These are phyloP conservation scores for Pichia sp. DNA, from an alignment of 1,139 yeast species.

Conservation along the genomic window DNA sequence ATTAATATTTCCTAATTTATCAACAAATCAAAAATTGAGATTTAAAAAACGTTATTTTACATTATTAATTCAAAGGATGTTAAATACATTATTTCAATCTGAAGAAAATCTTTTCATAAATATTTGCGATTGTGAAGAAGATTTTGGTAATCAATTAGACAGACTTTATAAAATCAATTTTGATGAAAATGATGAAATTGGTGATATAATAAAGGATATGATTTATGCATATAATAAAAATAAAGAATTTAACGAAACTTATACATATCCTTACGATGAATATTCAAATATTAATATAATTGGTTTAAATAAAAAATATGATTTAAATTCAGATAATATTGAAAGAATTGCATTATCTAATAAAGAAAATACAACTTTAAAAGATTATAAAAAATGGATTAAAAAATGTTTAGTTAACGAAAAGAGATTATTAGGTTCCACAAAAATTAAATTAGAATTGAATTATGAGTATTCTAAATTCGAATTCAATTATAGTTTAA, in stretches of 20 bases:
- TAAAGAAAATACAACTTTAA: not conserved
- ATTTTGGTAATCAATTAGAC: not conserved
- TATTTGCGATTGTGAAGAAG: conserved; percentile 9
- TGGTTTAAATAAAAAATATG: not conserved
- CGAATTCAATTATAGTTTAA: not conserved
- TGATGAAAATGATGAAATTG: not conserved
- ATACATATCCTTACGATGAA: not conserved
- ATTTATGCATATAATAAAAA: not conserved
- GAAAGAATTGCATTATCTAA: not conserved
- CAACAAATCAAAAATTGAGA: not conserved
- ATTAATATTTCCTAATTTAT: not conserved
- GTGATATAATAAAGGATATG: not conserved
- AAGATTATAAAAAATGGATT: conserved; percentile 3
- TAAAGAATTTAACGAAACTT: not conserved
- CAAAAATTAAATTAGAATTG: not conserved
- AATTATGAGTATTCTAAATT: conserved; percentile 4
- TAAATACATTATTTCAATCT: not conserved
- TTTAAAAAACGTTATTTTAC: conserved; percentile 3
- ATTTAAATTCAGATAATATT: not conserved
- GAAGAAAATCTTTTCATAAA: conserved; percentile 3
- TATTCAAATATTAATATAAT: not conserved
- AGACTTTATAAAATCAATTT: not conserved
- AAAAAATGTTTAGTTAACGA: not conserved
- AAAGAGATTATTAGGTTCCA: not conserved
- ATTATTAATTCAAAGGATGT: conserved; percentile 5